These are phyloP conservation scores for Chaetomium sp. DNA, from an alignment of 2,329 filamentous ascomycete species.

Conservation along the genomic window DNA sequence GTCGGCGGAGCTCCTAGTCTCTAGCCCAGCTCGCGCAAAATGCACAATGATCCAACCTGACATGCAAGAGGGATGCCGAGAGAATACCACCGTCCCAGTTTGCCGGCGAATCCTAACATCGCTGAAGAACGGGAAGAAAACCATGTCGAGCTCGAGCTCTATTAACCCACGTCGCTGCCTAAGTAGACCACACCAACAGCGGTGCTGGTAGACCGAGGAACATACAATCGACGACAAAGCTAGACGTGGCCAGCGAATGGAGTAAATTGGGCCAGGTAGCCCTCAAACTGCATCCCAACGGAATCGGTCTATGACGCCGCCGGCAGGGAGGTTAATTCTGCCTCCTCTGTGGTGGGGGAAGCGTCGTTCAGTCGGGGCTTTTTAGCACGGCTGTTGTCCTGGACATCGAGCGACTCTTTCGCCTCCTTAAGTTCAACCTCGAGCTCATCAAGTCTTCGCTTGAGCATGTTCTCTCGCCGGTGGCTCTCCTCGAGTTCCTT, in stretches of 20 bases:
- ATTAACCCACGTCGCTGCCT: not conserved
- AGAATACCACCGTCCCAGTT: not conserved
- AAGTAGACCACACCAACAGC: not conserved
- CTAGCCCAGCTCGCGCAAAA: not conserved
- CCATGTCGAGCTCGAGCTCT: not conserved
- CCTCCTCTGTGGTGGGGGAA: conserved; percentile 10
- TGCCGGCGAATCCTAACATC: not conserved
- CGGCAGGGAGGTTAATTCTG: conserved; percentile 11
- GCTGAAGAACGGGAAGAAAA: not conserved
- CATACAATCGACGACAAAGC: not conserved
- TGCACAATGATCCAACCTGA: not conserved
- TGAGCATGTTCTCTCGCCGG: conserved; percentile 77
- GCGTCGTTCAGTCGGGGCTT: conserved; percentile 38
- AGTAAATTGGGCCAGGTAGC: not conserved
- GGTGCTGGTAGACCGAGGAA: not conserved
- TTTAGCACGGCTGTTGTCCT: conserved; percentile 39
- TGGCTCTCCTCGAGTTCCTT: conserved; percentile 75
- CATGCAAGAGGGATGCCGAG: not conserved
- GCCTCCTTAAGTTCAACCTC: conserved; percentile 59
- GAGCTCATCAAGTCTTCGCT: conserved; percentile 77
- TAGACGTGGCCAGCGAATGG: not conserved
- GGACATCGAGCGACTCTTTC: conserved; percentile 35
- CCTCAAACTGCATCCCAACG: not conserved
- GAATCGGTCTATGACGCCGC: conserved; percentile 11
- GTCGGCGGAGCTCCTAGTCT: not conserved